Evolutionary conservation across 2,329 filamentous ascomycete genomes (phyloP), one percentile per base, ranked within the genome.

Genomic region (Fusarium sp.): DNA sequence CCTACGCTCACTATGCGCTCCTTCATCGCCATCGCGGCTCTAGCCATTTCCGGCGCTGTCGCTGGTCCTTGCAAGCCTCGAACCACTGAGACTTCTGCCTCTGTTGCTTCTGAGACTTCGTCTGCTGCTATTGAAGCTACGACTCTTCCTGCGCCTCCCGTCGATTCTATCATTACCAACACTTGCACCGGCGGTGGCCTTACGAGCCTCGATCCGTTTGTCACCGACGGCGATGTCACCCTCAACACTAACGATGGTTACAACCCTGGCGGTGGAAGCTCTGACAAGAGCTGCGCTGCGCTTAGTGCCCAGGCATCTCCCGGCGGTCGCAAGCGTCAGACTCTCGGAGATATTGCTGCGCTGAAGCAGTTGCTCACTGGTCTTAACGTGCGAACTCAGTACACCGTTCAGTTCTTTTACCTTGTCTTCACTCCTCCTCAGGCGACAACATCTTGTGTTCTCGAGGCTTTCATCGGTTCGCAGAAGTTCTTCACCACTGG

Each of bases 391-490:
- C 50, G 33, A 19, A 67, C 63, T 5, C 46, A 59, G n/a, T 76
- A 76, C 49, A 76, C 75, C 0, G 28, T 76, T 19, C 75, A 70
- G 13, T 77, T 77, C 61, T 76, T 64, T 40, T 71, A 75, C 35
- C 42, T 52, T 5, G 44, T 77, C 9, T 25, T 64, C 19, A 68
- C 62, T 0, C 35, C 67, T 15, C 52, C 64, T 6, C 23, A 38
- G 2, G 37, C 35, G 6, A 46, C 32, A 12, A 61, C 60, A 3
- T 56, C 62, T 4, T 76, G 75, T 62, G 32, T 35, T 4, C 28
- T 76, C 5, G 46, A 67, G n/a, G 72, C 72, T 1, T 67, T 25
- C 15, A 67, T 76, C 4, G 75, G 72, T 0, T 32, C 32, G 18
- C 38, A 37, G 12, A 50, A 21, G 25, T 70, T 66, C 42, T 63